phyloP scores from a whole-genome alignment of 2,329 filamentous ascomycete genomes.

The Dactylellina sp. region DNA sequence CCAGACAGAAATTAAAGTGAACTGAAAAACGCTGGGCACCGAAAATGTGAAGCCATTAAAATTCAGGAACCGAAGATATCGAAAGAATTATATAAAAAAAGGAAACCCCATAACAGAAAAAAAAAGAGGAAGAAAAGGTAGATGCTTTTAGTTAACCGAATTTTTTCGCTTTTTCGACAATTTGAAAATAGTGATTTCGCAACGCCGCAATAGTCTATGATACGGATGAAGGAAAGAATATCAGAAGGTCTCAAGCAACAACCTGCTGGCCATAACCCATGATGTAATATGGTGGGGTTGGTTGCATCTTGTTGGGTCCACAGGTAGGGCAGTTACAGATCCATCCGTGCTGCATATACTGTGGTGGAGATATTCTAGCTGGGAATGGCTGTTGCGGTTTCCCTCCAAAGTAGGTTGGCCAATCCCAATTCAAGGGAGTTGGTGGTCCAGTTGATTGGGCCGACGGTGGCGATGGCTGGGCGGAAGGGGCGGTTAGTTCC shows the following conservation, averaged over 20 bases:
- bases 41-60: conserved; percentile 39
- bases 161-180: conserved; percentile 55
- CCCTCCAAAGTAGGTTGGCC: conserved; percentile 67
- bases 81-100: conserved; percentile 53
- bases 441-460: conserved; percentile 69
- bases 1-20: conserved; percentile 27
- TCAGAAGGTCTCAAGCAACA: conserved; percentile 52
- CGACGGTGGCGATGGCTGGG: conserved; percentile 68
- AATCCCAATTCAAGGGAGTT: conserved; percentile 68
- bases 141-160: conserved; percentile 54
- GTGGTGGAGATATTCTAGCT: conserved; percentile 66
- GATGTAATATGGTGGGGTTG: conserved; percentile 40
- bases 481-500: conserved; percentile 42
- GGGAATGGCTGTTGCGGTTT: conserved; percentile 67
- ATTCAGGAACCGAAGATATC: conserved; percentile 28
- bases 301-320: conserved; percentile 59
- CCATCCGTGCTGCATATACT: conserved; percentile 61
- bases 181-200: conserved; percentile 54
- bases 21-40: conserved; percentile 38
- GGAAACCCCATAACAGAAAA: conserved; percentile 55
- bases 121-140: conserved; percentile 63
- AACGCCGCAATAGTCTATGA: conserved; percentile 60
- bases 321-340: conserved; percentile 66
- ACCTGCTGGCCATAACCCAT: conserved; percentile 52
- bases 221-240: conserved; percentile 53